Conservation (phyloP, 306 rosid genomes). For the Cyclanthera cordifolia region DNA sequence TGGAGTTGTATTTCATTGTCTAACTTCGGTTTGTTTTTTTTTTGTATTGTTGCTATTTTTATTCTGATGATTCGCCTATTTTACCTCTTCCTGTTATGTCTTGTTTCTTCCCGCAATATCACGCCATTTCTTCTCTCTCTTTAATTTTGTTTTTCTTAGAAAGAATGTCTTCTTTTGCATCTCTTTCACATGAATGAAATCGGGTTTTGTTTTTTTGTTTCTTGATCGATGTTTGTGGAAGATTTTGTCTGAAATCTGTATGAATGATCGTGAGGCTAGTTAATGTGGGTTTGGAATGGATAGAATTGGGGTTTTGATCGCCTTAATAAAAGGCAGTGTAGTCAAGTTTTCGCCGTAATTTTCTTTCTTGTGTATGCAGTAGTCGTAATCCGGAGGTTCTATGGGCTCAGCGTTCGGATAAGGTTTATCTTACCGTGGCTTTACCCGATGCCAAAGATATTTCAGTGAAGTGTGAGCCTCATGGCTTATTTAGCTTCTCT, state of each 20-base stretch:
- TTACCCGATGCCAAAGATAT: slow-evolving; percentile 80
- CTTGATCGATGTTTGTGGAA: background rate
- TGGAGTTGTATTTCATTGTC: background rate
- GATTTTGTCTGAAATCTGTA: background rate
- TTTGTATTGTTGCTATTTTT: background rate
- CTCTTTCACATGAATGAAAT: too few species aligned
- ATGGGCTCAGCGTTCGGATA: slow-evolving; percentile 90
- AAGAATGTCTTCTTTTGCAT: too few species aligned
- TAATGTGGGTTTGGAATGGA: background rate
- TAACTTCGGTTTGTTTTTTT: background rate
- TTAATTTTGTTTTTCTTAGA: too few species aligned
- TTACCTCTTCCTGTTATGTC: background rate
- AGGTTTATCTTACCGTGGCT: slow-evolving; percentile 67
- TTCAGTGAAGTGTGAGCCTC: slow-evolving; percentile 61
- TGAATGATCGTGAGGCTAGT: background rate
- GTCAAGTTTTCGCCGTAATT: background rate
- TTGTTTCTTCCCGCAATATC: background rate
- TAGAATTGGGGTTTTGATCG: slow-evolving; percentile 3
- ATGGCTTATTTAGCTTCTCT: slow-evolving; percentile 63
- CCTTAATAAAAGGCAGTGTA: background rate
- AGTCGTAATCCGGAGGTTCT: slow-evolving; percentile 88
- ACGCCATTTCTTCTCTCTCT: background rate
- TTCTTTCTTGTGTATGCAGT: slow-evolving; percentile 21
- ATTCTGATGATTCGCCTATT: background rate
- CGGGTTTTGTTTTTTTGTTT: background rate